Conservation (phyloP, 176 grass and related monocot genomes). For the Puya raimondii region DNA sequence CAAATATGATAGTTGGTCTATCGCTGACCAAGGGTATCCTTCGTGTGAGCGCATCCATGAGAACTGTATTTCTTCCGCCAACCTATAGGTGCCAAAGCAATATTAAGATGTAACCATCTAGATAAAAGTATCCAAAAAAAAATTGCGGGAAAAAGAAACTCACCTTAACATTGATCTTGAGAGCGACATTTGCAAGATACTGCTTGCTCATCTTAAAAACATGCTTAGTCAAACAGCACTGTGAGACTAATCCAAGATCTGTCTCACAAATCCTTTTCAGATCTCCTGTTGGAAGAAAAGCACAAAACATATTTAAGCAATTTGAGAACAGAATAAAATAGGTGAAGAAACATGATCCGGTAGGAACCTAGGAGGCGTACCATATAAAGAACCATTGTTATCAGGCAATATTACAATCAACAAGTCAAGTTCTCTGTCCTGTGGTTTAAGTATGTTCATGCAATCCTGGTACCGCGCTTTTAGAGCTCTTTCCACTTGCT, state of each 20-base stretch:
- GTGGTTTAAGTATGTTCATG: conserved; percentile 53
- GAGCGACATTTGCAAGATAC: conserved; percentile 89
- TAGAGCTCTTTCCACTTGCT: conserved; percentile 71
- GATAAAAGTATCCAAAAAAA: neutral
- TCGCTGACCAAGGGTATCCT: conserved; percentile 40
- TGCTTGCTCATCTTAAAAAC: conserved; percentile 95
- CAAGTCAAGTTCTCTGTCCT: conserved; percentile 65
- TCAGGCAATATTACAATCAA: conserved; percentile 84
- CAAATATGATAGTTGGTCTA: conserved; percentile 60
- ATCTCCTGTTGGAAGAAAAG: conserved; percentile 47
- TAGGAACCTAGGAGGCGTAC: conserved; percentile 27
- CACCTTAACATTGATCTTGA: conserved; percentile 98
- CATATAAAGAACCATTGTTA: conserved; percentile 80
- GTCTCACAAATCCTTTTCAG: conserved; percentile 94
- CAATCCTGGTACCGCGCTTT: conserved; percentile 70
- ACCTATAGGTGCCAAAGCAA: conserved; percentile 22
- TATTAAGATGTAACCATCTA: neutral
- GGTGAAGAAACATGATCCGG: neutral
- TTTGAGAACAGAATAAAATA: no score
- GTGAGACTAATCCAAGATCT: conserved; percentile 92
- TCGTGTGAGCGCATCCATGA: conserved; percentile 15
- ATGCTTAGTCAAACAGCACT: conserved; percentile 93
- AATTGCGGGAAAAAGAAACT: neutral
- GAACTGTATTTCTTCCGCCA: conserved; percentile 60
- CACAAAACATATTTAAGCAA: conserved; percentile 11